Percentiles rank a stretch among this genome's conserved stretches.
phyloP scores from a whole-genome alignment of 768 basidiomycete genomes.

The Lenzites betulinus region DNA sequence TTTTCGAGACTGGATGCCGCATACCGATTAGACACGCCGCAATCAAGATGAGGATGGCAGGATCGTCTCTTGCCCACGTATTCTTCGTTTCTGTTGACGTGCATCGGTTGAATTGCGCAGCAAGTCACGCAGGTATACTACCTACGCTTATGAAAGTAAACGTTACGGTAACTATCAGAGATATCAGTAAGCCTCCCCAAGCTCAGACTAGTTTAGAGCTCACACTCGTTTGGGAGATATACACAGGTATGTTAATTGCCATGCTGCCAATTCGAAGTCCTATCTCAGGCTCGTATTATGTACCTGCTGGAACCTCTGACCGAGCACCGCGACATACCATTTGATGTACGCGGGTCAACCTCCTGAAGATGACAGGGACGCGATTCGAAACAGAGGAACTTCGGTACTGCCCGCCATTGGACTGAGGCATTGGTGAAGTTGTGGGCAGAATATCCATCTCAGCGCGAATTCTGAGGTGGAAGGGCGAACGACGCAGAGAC shows the following conservation, averaged over 20 bases:
- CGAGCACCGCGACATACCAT: constrained; percentile 56
- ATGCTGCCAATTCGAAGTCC: constrained; percentile 97
- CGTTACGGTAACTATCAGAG: constrained; percentile 78
- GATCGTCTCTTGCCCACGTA: constrained; percentile 97
- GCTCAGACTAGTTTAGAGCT: constrained; percentile 27
- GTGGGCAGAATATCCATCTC: constrained; percentile 32
- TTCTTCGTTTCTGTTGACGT: constrained; percentile 85
- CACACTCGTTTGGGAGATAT: constrained; percentile 91
- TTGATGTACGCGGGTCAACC: constrained; percentile 80
- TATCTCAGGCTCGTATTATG: constrained; percentile 34
- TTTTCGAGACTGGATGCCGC: constrained; percentile 26
- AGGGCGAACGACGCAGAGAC: background rate
- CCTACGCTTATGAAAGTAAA: constrained; percentile 97
- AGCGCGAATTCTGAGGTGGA: constrained; percentile 5
- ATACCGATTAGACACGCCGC: constrained; percentile 74
- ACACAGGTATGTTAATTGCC: constrained; percentile 94
- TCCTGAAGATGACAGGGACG: constrained; percentile 77
- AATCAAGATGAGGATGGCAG: constrained; percentile 89
- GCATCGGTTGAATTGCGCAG: background rate
- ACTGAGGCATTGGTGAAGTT: constrained; percentile 23
- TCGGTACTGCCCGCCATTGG: constrained; percentile 15
- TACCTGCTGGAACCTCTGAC: background rate
- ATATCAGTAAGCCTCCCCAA: background rate
- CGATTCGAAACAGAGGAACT: constrained; percentile 45
- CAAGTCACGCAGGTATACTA: background rate